A percentile compares a stretch with the other conserved stretches of the same genome.
These are phyloP conservation scores for Sordariomycetes sp. DNA, from an alignment of 2,329 filamentous ascomycete species.

Conservation along the genomic window DNA sequence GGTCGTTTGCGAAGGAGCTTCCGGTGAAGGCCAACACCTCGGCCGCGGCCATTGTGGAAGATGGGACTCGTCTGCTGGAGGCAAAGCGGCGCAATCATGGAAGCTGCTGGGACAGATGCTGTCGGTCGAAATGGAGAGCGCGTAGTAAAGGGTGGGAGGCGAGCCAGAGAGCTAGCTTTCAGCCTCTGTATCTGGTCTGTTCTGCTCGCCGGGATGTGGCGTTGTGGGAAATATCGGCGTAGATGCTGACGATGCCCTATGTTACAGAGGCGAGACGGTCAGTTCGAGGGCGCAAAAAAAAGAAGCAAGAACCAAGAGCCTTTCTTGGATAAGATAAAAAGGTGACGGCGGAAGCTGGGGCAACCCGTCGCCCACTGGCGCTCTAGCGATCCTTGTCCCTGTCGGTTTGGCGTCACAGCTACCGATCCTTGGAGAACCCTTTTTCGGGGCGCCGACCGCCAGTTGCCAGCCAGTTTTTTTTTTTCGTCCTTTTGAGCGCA, in stretches of 20 bases:
- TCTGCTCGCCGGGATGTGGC: slow-evolving; percentile 3
- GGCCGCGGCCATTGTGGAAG: slow-evolving; percentile 46
- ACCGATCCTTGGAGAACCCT: too few species aligned
- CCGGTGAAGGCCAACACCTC: slow-evolving; percentile 33
- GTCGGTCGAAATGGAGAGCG: not conserved
- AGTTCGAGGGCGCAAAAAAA: not conserved
- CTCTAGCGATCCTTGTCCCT: slow-evolving; percentile 1
- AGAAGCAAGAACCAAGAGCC: not conserved
- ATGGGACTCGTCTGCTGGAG: slow-evolving; percentile 32
- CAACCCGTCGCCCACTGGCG: not conserved
- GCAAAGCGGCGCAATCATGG: slow-evolving; percentile 41
- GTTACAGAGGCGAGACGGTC: not conserved
- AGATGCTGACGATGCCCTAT: not conserved
- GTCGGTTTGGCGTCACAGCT: slow-evolving; percentile 3
- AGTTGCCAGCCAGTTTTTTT: too few species aligned
- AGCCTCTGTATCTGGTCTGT: not conserved
- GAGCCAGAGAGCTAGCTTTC: not conserved
- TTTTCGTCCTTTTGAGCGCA: too few species aligned
- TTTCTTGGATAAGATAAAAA: slow-evolving; percentile 1
- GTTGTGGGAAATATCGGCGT: not conserved
- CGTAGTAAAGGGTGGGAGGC: not conserved
- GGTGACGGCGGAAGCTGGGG: not conserved
- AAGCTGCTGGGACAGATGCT: slow-evolving; percentile 22
- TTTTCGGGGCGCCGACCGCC: too few species aligned
- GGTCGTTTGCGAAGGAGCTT: slow-evolving; percentile 30